These are phyloP conservation scores for Aspergillus felis DNA, from an alignment of 2,329 filamentous ascomycete species.

Conservation along the genomic window DNA sequence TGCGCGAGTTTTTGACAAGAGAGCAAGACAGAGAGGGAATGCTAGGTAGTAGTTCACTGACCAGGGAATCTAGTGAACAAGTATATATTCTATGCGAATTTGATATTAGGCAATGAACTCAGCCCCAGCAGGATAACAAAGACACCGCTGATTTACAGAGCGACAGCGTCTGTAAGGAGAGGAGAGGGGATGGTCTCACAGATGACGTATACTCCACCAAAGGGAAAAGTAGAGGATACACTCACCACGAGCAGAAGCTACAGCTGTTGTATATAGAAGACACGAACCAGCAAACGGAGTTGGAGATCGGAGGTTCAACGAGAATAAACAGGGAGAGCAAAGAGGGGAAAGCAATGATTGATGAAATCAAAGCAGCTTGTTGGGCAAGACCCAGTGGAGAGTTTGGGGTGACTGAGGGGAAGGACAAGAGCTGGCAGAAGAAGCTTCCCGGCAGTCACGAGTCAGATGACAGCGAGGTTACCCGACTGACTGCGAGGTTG, in stretches of 20 bases:
- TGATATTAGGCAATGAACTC: background rate
- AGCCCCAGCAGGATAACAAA: background rate
- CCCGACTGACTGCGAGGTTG: background rate
- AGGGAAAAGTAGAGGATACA: background rate
- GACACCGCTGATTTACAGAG: background rate
- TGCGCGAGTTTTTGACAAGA: background rate
- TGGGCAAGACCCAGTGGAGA: background rate
- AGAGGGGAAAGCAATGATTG: background rate
- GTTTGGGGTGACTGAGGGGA: background rate
- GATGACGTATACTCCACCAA: background rate
- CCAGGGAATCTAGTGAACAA: background rate
- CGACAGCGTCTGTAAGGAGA: background rate
- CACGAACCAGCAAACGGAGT: slow-evolving; percentile 1
- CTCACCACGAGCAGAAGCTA: slow-evolving; percentile 8
- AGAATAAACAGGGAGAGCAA: slow-evolving; percentile 4
- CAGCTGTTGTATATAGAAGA: background rate
- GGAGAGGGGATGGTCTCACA: background rate
- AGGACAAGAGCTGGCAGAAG: background rate
- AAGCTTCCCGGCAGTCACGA: background rate
- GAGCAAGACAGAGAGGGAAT: background rate
- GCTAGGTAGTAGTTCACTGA: slow-evolving; percentile 10
- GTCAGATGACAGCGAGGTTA: background rate
- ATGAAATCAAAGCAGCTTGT: background rate
- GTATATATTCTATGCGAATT: background rate
- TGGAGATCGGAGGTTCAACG: slow-evolving; percentile 10